Conservation (phyloP, 371 early-diverging fungal species). For the Polyrhizophydium stewartii region DNA sequence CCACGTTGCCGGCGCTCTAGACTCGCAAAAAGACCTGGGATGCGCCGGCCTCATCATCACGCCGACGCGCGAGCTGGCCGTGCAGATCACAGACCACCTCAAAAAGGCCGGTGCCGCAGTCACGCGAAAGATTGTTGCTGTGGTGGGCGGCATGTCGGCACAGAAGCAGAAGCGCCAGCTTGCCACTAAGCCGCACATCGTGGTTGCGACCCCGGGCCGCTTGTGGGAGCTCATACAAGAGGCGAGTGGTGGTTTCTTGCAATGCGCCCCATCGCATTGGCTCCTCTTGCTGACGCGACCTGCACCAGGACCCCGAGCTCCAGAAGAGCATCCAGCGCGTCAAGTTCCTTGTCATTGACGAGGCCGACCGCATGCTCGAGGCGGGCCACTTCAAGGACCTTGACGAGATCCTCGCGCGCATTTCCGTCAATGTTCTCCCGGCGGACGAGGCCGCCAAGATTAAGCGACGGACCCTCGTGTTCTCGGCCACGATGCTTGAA, state of each 20-base stretch:
- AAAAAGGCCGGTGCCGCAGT: conserved; percentile 10
- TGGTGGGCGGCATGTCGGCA: conserved; percentile 92
- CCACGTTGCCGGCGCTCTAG: conserved; percentile 20
- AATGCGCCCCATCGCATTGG: no score
- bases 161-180: conserved; percentile 85
- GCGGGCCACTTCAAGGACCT: conserved; percentile 85
- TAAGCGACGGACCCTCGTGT: conserved; percentile 86
- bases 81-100: conserved; percentile 51
- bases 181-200: conserved; percentile 68
- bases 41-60: conserved; percentile 39
- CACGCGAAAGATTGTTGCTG: conserved; percentile 42
- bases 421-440: conserved; percentile 19
- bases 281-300: background rate
- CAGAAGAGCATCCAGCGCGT: conserved; percentile 1
- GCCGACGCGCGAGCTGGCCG: conserved; percentile 61
- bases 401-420: conserved; percentile 40
- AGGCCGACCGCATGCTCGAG: conserved; percentile 97
- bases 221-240: conserved; percentile 86
- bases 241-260: conserved; percentile 13
- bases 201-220: conserved; percentile 98
- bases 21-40: conserved; percentile 4
- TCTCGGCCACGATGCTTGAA: conserved; percentile 90
- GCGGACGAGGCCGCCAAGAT: background rate
- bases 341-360: conserved; percentile 87
- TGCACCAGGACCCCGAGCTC: background rate